Evolutionary conservation across 2,329 filamentous ascomycete genomes (phyloP), one percentile per base, ranked within the genome.

Genomic region (Aspergillus terreus): DNA sequence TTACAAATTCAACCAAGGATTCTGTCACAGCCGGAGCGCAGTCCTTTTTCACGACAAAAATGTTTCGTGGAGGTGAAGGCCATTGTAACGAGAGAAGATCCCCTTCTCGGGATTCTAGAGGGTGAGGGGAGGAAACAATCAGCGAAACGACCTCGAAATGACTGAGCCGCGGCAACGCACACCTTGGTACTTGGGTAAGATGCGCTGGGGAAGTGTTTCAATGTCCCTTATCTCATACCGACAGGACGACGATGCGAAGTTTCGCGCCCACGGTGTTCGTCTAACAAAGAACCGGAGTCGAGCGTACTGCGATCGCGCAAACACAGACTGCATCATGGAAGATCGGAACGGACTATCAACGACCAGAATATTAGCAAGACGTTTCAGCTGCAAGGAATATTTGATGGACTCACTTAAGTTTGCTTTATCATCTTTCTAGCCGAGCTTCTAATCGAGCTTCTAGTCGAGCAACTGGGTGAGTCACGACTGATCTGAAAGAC

Each of bases 11-110:
- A 53, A 83, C 64, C 35, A 85, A 68, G 2, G 82, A 80, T 12
- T 76, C 68, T 25, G 79, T 82, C 47, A 84, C 80, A 25, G 71
- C 70, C 2, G 77, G 73, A 2, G 81, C 80, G 57, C 79, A 75
- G 56, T 83, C 78, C 66, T 89, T 90, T 67, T 85, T 85, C 43
- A 87, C 80, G 50, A 89, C 71, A 52, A 90, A 76, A 48, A 90
- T 75, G 60, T 88, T 89, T 47, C 82, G 80, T 2, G 84, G 86
- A 33, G 85, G 84, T 14, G 78, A 76, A 4, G 84, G 83, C 86
- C 86, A 89, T 71, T 82, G 78, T 33, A 88, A 74, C 55, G 81
- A 82, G 35, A 87, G 77, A 2, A 88, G 76, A 53, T 86, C 83
- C 62, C 81, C 81, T 25, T 76, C 71, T 25, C 70, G 75, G 15